These are phyloP conservation scores for Balamuthia mandrillaris DNA, from an alignment of 208 protist species.

Conservation along the genomic window DNA sequence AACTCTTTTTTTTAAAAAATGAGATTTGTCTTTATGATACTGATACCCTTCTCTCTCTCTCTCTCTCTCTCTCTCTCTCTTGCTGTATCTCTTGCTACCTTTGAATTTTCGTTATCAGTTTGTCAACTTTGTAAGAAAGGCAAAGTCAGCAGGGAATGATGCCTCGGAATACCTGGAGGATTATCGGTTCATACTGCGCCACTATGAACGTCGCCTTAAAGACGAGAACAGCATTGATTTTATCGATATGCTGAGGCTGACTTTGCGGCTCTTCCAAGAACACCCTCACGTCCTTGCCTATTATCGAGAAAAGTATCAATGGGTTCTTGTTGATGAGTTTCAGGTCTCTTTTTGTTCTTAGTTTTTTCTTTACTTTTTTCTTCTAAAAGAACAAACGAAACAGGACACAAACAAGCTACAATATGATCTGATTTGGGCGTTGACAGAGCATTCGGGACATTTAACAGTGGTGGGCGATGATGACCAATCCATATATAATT, in stretches of 20 bases:
- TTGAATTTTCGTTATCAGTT: too few species aligned
- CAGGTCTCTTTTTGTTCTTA: not conserved
- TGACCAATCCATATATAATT: conserved; percentile 4
- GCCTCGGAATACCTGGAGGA: not conserved
- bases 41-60: too few species aligned
- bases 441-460: not conserved
- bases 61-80: too few species aligned
- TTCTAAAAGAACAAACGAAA: not conserved
- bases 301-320: not conserved
- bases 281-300: not conserved
- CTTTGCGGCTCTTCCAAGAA: not conserved
- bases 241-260: not conserved
- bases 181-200: not conserved
- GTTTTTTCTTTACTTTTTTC: not conserved
- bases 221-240: not conserved
- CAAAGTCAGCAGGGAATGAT: not conserved
- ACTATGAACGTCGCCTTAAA: not conserved
- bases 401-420: conserved; percentile 5
- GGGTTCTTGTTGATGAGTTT: conserved; percentile 9
- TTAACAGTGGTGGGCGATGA: conserved; percentile 19
- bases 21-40: too few species aligned
- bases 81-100: too few species aligned
- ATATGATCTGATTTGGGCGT: not conserved
- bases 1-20: too few species aligned
- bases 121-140: not conserved